Conservation (phyloP, 2,329 filamentous ascomycete species). For the Microsporum audouinii region DNA sequence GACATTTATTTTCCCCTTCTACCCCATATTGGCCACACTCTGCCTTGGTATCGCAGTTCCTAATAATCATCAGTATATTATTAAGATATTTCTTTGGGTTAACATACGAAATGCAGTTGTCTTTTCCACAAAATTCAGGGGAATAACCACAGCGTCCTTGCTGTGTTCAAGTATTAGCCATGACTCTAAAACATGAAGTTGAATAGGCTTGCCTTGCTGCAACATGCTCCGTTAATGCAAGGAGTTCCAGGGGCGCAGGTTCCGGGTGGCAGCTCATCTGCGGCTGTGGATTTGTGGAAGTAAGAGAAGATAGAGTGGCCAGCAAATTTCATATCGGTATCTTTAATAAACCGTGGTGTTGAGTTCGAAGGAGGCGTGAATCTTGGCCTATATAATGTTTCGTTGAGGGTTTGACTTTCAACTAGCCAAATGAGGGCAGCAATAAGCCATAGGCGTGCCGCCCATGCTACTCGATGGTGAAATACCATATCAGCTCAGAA, state of each 20-base stretch:
- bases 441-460: background rate
- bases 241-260: background rate
- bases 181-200: background rate
- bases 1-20: background rate
- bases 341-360: background rate
- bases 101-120: slow-evolving; percentile 12
- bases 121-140: slow-evolving; percentile 16
- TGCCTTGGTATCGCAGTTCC: slow-evolving; percentile 29
- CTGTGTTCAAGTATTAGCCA: background rate
- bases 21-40: slow-evolving; percentile 20
- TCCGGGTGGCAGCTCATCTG: background rate
- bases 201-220: slow-evolving; percentile 1
- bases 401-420: background rate
- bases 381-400: background rate
- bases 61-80: background rate
- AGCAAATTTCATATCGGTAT: background rate
- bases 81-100: background rate
- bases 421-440: background rate
- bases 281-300: background rate
- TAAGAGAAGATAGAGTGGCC: background rate
- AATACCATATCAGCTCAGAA: background rate
- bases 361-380: background rate
- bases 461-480: background rate
- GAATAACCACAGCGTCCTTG: slow-evolving; percentile 14
- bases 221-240: slow-evolving; percentile 2